These are phyloP conservation scores for Sclerotinia trifoliorum DNA, from an alignment of 2,329 filamentous ascomycete species.

Conservation along the genomic window DNA sequence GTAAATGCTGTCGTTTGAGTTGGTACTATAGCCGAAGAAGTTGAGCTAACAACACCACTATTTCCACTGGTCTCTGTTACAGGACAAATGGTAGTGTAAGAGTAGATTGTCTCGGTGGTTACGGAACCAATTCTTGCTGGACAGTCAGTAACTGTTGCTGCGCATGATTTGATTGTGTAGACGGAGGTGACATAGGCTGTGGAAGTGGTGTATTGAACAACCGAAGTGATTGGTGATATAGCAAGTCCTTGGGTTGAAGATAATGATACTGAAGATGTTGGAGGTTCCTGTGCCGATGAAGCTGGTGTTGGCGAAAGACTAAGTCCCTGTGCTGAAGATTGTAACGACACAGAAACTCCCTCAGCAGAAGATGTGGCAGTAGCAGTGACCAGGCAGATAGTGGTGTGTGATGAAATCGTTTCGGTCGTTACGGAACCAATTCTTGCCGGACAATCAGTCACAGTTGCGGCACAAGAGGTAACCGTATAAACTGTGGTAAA, in stretches of 20 bases:
- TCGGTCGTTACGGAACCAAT: slow-evolving; percentile 39
- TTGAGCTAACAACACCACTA: slow-evolving; percentile 11
- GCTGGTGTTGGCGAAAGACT: no score
- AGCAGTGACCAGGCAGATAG: slow-evolving; percentile 42
- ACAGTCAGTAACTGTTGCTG: slow-evolving; percentile 50
- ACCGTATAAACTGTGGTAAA: slow-evolving; percentile 51
- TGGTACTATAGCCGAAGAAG: slow-evolving; percentile 1
- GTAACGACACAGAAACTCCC: background rate
- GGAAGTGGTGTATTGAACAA: slow-evolving; percentile 35
- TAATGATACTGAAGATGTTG: background rate
- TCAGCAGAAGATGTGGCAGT: slow-evolving; percentile 42
- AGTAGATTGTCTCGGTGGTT: slow-evolving; percentile 42
- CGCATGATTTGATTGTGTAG: slow-evolving; percentile 53
- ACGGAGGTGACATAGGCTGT: slow-evolving; percentile 52
- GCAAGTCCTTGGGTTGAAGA: background rate
- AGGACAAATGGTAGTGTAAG: slow-evolving; percentile 44
- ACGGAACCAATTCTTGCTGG: slow-evolving; percentile 41
- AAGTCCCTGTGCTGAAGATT: no score
- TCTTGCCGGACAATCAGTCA: slow-evolving; percentile 51
- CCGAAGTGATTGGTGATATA: background rate
- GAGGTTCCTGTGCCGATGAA: no score
- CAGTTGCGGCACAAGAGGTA: slow-evolving; percentile 48
- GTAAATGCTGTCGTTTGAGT: slow-evolving; percentile 14
- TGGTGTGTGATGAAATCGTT: slow-evolving; percentile 42
- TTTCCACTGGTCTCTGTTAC: slow-evolving; percentile 38